phyloP scores from a whole-genome alignment of 805 yeast genomes.

The Yueomyces sp. region DNA sequence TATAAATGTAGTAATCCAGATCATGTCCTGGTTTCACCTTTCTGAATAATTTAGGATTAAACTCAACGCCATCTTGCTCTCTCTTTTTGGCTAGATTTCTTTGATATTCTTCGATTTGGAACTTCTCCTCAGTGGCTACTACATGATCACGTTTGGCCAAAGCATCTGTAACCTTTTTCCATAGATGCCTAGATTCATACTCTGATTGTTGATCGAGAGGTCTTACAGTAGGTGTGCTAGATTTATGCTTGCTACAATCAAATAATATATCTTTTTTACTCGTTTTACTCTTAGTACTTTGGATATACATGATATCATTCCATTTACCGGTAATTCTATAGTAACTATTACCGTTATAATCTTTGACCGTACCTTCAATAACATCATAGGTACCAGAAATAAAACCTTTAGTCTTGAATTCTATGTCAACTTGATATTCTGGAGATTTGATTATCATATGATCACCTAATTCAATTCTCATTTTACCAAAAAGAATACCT shows the following conservation, averaged over 20 bases:
- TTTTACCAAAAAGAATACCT: constrained; percentile 81
- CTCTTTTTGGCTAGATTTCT: constrained; percentile 62
- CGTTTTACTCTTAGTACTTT: constrained; percentile 32
- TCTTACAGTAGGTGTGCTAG: constrained; percentile 55
- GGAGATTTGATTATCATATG: constrained; percentile 67
- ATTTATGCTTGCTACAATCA: constrained; percentile 42
- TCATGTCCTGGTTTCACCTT: constrained; percentile 30
- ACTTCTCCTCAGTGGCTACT: constrained; percentile 83
- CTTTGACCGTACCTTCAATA: constrained; percentile 60
- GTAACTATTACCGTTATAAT: constrained; percentile 37
- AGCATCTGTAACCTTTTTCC: constrained; percentile 76
- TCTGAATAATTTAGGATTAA: constrained; percentile 67
- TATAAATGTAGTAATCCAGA: constrained; percentile 56
- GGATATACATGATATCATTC: constrained; percentile 74
- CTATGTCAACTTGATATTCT: constrained; percentile 60
- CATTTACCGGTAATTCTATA: constrained; percentile 80
- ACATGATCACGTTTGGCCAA: constrained; percentile 68
- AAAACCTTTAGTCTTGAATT: constrained; percentile 90
- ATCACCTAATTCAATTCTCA: constrained; percentile 87
- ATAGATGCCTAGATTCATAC: constrained; percentile 67
- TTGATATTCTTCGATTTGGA: constrained; percentile 76
- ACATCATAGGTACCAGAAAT: constrained; percentile 87
- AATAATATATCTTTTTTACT: constrained; percentile 39
- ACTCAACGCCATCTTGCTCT: constrained; percentile 63
- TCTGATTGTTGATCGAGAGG: constrained; percentile 70